These are phyloP conservation scores for Phaeosphaeriaceae sp. DNA, from an alignment of 2,329 filamentous ascomycete species.

Conservation along the genomic window DNA sequence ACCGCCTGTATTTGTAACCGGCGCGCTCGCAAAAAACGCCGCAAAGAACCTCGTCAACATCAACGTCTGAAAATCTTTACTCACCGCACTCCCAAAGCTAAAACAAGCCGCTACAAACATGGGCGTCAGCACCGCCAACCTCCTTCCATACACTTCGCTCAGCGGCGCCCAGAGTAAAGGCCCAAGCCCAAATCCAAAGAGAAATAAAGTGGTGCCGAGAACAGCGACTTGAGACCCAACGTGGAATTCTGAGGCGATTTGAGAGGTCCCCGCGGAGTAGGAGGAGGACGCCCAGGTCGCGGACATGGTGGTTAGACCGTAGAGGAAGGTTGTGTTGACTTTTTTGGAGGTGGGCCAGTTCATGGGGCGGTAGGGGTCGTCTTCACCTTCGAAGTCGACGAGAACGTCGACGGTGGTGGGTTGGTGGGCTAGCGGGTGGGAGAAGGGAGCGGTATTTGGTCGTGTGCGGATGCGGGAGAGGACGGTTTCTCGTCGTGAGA, in stretches of 20 bases:
- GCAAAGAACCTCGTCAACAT: constrained; percentile 62
- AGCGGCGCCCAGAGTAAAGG: constrained; percentile 58
- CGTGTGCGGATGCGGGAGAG: constrained; percentile 49
- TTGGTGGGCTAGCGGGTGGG: constrained; percentile 48
- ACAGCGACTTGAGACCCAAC: constrained; percentile 59
- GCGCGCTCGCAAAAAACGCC: constrained; percentile 56
- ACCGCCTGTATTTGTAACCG: no score
- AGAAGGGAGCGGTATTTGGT: constrained; percentile 41
- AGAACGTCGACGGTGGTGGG: constrained; percentile 53
- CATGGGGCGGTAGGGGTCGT: constrained; percentile 75
- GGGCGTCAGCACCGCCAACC: constrained; percentile 58
- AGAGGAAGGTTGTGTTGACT: constrained; percentile 70
- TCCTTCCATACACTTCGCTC: constrained; percentile 59
- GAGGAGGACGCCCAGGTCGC: constrained; percentile 69
- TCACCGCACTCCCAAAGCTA: constrained; percentile 57
- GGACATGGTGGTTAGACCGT: constrained; percentile 75
- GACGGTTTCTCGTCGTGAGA: constrained; percentile 37
- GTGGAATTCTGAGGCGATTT: constrained; percentile 48
- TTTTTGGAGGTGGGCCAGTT: constrained; percentile 87
- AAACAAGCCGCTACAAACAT: constrained; percentile 62
- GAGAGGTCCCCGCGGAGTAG: constrained; percentile 50
- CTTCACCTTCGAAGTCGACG: constrained; percentile 81
- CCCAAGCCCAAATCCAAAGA: constrained; percentile 50
- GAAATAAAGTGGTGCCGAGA: constrained; percentile 59
- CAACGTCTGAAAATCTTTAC: constrained; percentile 62